phyloP scores from a whole-genome alignment of 2,329 filamentous ascomycete genomes.

The Blastomyces gilchristii region DNA sequence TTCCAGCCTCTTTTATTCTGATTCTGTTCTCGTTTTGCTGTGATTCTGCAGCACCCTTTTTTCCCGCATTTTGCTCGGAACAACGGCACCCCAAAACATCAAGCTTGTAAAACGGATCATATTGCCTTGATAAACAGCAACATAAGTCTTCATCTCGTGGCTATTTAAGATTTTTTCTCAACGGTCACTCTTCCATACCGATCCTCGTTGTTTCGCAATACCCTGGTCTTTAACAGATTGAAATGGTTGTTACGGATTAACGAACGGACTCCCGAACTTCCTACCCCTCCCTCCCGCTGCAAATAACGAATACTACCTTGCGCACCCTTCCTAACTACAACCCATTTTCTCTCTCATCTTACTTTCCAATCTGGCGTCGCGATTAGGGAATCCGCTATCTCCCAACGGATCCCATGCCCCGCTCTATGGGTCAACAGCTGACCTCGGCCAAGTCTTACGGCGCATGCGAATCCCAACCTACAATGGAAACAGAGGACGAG shows the following conservation, averaged over 20 bases:
- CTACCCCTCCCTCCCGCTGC: too few species aligned
- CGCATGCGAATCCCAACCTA: constrained; percentile 13
- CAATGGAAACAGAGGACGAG: constrained; percentile 11
- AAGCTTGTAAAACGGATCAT: background rate
- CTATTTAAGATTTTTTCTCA: background rate
- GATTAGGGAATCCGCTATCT: background rate
- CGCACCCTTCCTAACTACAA: background rate
- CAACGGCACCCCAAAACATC: background rate
- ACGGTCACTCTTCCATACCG: background rate
- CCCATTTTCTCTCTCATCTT: background rate
- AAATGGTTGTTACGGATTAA: background rate
- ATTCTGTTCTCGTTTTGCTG: background rate
- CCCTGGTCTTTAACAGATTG: background rate
- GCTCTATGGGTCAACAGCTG: constrained; percentile 10
- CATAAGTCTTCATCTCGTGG: background rate
- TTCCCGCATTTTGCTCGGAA: background rate
- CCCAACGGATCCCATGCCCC: background rate
- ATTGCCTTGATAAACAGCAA: background rate
- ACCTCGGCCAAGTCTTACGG: constrained; percentile 14
- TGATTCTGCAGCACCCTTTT: too few species aligned
- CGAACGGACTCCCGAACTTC: background rate
- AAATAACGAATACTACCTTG: too few species aligned
- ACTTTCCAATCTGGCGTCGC: background rate
- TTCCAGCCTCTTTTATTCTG: background rate
- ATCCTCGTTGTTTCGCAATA: background rate